A percentile compares a stretch with the other conserved stretches of the same genome.
Conservation (phyloP, 2,329 filamentous ascomycete species). For the Exophiala oligosperma region DNA sequence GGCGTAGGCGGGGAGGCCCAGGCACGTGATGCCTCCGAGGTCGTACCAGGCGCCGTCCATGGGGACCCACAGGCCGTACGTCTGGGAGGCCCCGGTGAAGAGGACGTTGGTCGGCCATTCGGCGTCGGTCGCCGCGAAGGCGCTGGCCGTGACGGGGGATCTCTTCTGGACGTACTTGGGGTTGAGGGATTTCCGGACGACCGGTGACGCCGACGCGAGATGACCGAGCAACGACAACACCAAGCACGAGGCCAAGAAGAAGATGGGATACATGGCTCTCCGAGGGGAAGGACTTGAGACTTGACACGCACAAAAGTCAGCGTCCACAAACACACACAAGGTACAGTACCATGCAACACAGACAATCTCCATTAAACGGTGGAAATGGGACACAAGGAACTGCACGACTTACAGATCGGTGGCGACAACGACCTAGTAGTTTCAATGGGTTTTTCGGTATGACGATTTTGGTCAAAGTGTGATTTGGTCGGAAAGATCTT, state of each 20-base stretch:
- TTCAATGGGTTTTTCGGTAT: no score
- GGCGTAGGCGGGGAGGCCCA: conserved; percentile 27
- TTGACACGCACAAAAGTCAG: neutral
- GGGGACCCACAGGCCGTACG: conserved; percentile 28
- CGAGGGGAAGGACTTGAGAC: neutral
- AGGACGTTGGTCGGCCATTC: conserved; percentile 29
- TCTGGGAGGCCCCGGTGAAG: conserved; percentile 26
- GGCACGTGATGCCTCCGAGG: conserved; percentile 24
- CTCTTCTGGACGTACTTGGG: conserved; percentile 10
- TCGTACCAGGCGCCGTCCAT: conserved; percentile 22
- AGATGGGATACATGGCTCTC: conserved; percentile 11
- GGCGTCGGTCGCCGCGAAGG: conserved; percentile 6
- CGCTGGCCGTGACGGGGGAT: conserved; percentile 16
- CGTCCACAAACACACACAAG: neutral
- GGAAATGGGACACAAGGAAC: no score
- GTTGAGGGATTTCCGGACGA: conserved; percentile 21
- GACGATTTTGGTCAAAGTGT: no score
- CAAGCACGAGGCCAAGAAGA: conserved; percentile 9
- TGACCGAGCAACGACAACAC: conserved; percentile 9
- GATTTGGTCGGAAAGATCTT: no score
- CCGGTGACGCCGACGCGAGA: conserved; percentile 11
- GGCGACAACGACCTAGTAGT: no score
- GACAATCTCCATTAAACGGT: no score
- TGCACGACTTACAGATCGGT: no score
- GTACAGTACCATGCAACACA: no score